Percentiles rank a stretch among this genome's conserved stretches.
Evolutionary conservation across 2,329 filamentous ascomycete species (phyloP).

Genomic region (Verticillium dahliae): DNA sequence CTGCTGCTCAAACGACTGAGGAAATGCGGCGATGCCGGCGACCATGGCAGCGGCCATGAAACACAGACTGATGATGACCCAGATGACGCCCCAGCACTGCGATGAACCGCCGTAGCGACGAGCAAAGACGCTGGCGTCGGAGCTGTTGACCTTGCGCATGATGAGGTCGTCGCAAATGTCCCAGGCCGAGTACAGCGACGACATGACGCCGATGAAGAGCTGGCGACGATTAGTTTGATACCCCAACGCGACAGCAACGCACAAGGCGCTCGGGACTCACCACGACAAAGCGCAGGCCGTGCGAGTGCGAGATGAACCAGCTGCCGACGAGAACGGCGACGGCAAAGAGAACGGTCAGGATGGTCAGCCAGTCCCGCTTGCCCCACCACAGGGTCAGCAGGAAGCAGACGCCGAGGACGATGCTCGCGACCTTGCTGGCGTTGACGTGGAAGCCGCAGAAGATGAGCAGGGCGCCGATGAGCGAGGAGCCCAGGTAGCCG

Average conservation of each 20-base stretch:
- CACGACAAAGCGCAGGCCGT: constrained; percentile 66
- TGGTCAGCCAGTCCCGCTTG: constrained; percentile 70
- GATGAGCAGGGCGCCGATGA: constrained; percentile 71
- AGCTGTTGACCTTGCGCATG: constrained; percentile 71
- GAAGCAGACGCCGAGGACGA: constrained; percentile 68
- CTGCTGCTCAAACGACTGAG: constrained; percentile 62
- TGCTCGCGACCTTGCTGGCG: constrained; percentile 71
- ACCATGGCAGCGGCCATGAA: constrained; percentile 71
- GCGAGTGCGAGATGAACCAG: constrained; percentile 75
- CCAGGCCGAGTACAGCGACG: constrained; percentile 73
- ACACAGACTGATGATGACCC: constrained; percentile 64
- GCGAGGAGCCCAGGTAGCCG: constrained; percentile 69
- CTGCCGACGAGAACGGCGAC: constrained; percentile 65
- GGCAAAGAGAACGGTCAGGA: constrained; percentile 61
- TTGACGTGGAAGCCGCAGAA: constrained; percentile 80
- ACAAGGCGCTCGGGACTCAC: constrained; percentile 27
- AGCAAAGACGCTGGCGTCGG: constrained; percentile 73
- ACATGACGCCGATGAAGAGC: constrained; percentile 80
- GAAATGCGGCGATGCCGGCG: constrained; percentile 71
- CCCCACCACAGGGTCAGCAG: constrained; percentile 79
- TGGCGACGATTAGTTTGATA: constrained; percentile 16
- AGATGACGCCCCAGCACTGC: constrained; percentile 75
- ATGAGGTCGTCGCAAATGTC: constrained; percentile 82
- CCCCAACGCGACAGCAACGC: no score
- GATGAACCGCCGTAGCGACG: constrained; percentile 72